phyloP scores from a whole-genome alignment of 768 basidiomycete genomes.

The Rhodotorula toruloides region DNA sequence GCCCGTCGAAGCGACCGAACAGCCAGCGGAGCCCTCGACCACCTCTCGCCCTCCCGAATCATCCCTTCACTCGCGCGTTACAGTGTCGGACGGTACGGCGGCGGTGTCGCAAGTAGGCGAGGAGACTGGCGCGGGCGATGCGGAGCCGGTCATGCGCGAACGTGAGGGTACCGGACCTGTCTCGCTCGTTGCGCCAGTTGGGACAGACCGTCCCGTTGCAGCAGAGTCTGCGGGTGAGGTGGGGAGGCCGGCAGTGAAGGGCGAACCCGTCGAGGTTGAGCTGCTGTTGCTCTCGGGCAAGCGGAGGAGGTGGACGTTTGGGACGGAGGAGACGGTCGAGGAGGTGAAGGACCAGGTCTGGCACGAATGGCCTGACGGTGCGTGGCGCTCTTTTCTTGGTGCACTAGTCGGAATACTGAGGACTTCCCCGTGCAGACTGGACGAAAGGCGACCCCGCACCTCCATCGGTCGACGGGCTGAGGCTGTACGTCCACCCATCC shows the following conservation, averaged over 20 bases:
- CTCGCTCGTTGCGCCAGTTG: too few relatives aligned
- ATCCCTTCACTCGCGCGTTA: too few relatives aligned
- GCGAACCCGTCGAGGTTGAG: neutral
- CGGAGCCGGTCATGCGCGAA: too few relatives aligned
- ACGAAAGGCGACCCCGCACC: neutral
- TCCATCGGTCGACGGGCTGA: neutral
- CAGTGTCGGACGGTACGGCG: too few relatives aligned
- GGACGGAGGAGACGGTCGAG: neutral
- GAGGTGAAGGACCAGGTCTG: neutral
- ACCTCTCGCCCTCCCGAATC: too few relatives aligned
- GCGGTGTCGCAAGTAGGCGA: too few relatives aligned
- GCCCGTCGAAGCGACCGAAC: too few relatives aligned
- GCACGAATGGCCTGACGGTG: conserved; percentile 13
- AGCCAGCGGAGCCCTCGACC: too few relatives aligned
- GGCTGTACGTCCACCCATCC: neutral
- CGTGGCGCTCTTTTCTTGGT: neutral
- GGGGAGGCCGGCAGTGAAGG: neutral
- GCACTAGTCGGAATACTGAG: neutral
- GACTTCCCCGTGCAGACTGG: neutral
- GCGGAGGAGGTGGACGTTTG: conserved; percentile 1
- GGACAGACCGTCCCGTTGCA: too few relatives aligned
- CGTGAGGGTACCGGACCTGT: too few relatives aligned
- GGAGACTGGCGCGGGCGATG: too few relatives aligned
- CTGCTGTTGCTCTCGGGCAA: conserved; percentile 3
- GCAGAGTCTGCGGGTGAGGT: too few relatives aligned